These are phyloP conservation scores for Leccinum aurantiacum DNA, from an alignment of 768 basidiomycete genomes.

Conservation along the genomic window DNA sequence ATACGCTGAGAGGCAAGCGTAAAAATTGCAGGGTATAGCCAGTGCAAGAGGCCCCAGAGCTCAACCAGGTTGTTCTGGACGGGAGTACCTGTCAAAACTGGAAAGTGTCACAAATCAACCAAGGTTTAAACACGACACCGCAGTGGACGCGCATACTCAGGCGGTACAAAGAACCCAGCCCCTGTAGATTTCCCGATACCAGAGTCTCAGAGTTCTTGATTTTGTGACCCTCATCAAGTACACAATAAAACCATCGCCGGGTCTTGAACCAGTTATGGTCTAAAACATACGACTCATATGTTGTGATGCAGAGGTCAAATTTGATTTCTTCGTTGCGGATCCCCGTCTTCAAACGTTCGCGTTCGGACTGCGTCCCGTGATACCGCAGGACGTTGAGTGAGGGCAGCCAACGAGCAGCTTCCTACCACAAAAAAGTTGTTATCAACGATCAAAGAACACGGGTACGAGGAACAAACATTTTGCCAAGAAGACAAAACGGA, in stretches of 20 bases:
- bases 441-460: neutral
- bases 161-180: conserved; percentile 55
- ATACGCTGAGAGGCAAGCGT: conserved; percentile 44
- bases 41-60: conserved; percentile 55
- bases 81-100: conserved; percentile 73
- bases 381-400: conserved; percentile 56
- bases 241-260: conserved; percentile 55
- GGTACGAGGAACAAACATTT: conserved; percentile 32
- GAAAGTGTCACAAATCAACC: neutral
- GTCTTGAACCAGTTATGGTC: conserved; percentile 63
- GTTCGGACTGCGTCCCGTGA: conserved; percentile 56
- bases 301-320: conserved; percentile 60
- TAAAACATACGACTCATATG: conserved; percentile 62
- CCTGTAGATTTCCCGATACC: conserved; percentile 51
- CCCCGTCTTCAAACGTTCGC: conserved; percentile 51
- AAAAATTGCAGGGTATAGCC: conserved; percentile 56
- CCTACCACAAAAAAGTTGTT: conserved; percentile 31
- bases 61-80: conserved; percentile 66
- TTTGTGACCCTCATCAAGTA: conserved; percentile 67
- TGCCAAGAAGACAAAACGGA: conserved; percentile 65
- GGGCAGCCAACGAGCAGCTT: conserved; percentile 55
- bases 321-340: conserved; percentile 36
- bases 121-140: neutral
- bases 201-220: conserved; percentile 69
- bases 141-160: conserved; percentile 40